phyloP scores from a whole-genome alignment of 305 asterid species.

The Solanum hybrid region DNA sequence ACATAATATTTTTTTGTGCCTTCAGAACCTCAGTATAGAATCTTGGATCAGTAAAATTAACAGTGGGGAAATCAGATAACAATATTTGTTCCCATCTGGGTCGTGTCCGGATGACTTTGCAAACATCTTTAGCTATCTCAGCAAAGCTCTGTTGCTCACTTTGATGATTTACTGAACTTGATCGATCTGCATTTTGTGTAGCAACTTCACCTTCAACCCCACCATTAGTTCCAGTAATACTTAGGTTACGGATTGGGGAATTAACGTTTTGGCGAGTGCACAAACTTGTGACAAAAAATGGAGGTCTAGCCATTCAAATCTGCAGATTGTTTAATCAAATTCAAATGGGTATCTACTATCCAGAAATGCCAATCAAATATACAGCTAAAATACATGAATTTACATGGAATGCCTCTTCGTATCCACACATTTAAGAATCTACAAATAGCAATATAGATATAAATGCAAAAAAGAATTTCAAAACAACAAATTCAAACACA shows the following conservation, averaged over 20 bases:
- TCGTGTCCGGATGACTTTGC: slow-evolving; percentile 26
- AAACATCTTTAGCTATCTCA: slow-evolving; percentile 45
- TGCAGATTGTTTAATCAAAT: slow-evolving; percentile 5
- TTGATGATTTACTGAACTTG: slow-evolving; percentile 15
- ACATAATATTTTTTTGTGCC: slow-evolving; percentile 29
- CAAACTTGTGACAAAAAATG: slow-evolving; percentile 21
- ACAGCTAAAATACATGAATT: background rate
- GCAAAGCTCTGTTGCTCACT: slow-evolving; percentile 2
- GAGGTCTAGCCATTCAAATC: slow-evolving; percentile 37
- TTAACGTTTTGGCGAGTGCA: slow-evolving; percentile 35
- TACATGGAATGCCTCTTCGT: background rate
- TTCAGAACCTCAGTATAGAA: slow-evolving; percentile 45
- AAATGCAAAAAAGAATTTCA: background rate
- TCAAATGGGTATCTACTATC: background rate
- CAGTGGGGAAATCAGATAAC: slow-evolving; percentile 39
- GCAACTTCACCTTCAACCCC: slow-evolving; percentile 15
- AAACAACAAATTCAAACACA: background rate
- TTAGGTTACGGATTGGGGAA: slow-evolving; percentile 26
- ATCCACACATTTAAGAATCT: background rate
- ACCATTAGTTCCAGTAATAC: slow-evolving; percentile 13
- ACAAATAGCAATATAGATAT: background rate
- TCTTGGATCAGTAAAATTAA: slow-evolving; percentile 41
- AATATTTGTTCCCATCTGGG: slow-evolving; percentile 62
- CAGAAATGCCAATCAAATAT: background rate
- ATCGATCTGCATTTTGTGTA: slow-evolving; percentile 14